These are phyloP conservation scores for Holtermanniella nyarrowii DNA, from an alignment of 768 basidiomycete genomes.

Conservation along the genomic window DNA sequence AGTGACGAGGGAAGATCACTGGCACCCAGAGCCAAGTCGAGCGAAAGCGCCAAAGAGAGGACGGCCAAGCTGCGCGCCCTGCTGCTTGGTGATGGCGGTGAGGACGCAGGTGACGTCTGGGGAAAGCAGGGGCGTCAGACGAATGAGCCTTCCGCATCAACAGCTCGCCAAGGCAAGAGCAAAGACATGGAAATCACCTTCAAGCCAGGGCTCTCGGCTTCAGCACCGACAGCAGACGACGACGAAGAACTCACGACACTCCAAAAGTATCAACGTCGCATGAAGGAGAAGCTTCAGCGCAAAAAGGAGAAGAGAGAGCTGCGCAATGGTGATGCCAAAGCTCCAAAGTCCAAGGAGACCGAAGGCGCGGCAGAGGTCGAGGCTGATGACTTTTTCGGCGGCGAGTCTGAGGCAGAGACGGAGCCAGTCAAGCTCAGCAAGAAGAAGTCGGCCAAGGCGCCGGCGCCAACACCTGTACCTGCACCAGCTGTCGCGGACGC, in stretches of 20 bases:
- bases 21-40: slow-evolving; percentile 13
- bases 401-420: slow-evolving; percentile 37
- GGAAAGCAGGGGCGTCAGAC: slow-evolving; percentile 44
- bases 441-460: slow-evolving; percentile 21
- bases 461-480: slow-evolving; percentile 46
- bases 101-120: slow-evolving; percentile 71
- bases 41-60: slow-evolving; percentile 43
- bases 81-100: slow-evolving; percentile 56
- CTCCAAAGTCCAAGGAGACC: slow-evolving; percentile 10
- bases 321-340: slow-evolving; percentile 12
- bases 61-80: slow-evolving; percentile 67
- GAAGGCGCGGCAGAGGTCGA: slow-evolving; percentile 8
- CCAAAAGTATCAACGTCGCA: slow-evolving; percentile 78
- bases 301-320: slow-evolving; percentile 59
- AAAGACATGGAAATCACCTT: slow-evolving; percentile 94
- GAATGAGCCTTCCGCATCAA: slow-evolving; percentile 14
- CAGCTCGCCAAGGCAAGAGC: slow-evolving; percentile 10
- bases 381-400: slow-evolving; percentile 71
- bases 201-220: slow-evolving; percentile 62
- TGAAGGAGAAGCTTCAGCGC: slow-evolving; percentile 75
- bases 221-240: slow-evolving; percentile 34
- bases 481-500: slow-evolving; percentile 50
- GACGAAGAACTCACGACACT: slow-evolving; percentile 72
- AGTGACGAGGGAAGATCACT: slow-evolving; percentile 41
- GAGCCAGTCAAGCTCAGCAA: slow-evolving; percentile 23